Evolutionary conservation across 2,329 filamentous ascomycete species (phyloP).

Genomic region (Colletotrichum tanaceti): DNA sequence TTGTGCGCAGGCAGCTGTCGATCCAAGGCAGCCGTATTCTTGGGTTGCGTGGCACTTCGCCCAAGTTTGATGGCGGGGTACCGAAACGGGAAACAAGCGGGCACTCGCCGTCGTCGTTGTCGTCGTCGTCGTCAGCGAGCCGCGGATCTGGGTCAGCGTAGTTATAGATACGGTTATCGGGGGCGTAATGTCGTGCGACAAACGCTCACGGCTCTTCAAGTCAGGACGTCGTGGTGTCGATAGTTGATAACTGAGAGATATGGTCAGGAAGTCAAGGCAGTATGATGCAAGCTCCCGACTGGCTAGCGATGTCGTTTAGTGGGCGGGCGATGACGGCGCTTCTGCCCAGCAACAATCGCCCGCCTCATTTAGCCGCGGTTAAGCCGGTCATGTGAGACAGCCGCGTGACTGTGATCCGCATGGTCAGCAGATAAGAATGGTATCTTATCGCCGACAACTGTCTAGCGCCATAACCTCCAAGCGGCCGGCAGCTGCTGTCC

Average conservation of each 20-base stretch:
- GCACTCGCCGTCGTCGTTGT: conserved; percentile 20
- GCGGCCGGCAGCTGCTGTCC: not conserved
- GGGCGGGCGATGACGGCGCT: conserved; percentile 38
- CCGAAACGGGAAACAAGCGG: conserved; percentile 36
- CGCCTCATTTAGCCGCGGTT: conserved; percentile 30
- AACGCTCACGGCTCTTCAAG: conserved; percentile 30
- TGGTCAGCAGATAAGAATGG: conserved; percentile 5
- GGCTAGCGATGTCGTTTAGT: conserved; percentile 38
- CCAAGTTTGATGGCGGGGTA: conserved; percentile 41
- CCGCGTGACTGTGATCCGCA: conserved; percentile 23
- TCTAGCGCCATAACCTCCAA: not conserved
- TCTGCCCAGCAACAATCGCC: conserved; percentile 31
- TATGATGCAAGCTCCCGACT: conserved; percentile 41
- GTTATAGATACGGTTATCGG: not conserved
- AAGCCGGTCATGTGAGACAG: conserved; percentile 32
- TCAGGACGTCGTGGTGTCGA: conserved; percentile 30
- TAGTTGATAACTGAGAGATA: conserved; percentile 34
- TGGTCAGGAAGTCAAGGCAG: conserved; percentile 20
- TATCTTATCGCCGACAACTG: conserved; percentile 9
- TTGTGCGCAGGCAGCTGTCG: conserved; percentile 32
- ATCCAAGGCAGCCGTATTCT: conserved; percentile 35
- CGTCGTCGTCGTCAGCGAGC: conserved; percentile 16
- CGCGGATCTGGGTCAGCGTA: conserved; percentile 8
- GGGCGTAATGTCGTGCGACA: conserved; percentile 20
- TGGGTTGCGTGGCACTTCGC: conserved; percentile 38